These are phyloP conservation scores for Alternaria rosae DNA, from an alignment of 2,329 filamentous ascomycete species.

Conservation along the genomic window DNA sequence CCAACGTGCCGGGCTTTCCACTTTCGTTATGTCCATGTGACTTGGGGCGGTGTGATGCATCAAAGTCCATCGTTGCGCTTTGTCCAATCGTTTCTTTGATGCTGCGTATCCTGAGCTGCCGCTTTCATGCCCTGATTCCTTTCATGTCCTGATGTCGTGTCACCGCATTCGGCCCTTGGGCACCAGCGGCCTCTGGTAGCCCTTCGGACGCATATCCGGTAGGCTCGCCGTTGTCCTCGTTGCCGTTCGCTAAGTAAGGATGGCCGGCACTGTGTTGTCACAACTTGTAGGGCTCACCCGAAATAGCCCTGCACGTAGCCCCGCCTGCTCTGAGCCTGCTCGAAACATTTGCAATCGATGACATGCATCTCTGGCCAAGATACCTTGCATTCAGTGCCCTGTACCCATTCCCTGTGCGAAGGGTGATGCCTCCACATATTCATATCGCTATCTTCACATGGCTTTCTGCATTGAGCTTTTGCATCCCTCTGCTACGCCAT, in stretches of 20 bases:
- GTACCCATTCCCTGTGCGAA: slow-evolving; percentile 11
- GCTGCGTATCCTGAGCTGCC: background rate
- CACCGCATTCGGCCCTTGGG: slow-evolving; percentile 7
- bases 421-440: background rate
- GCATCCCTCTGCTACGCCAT: slow-evolving; percentile 20
- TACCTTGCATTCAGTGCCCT: slow-evolving; percentile 7
- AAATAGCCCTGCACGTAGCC: slow-evolving; percentile 37
- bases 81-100: slow-evolving; percentile 28
- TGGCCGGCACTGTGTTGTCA: slow-evolving; percentile 12
- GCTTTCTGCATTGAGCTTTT: slow-evolving; percentile 18
- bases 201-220: background rate
- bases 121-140: slow-evolving; percentile 9
- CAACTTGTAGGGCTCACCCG: slow-evolving; percentile 16
- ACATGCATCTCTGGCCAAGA: slow-evolving; percentile 31
- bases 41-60: slow-evolving; percentile 44
- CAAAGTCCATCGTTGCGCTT: slow-evolving; percentile 7
- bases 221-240: background rate
- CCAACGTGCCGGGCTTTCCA: slow-evolving; percentile 14
- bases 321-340: slow-evolving; percentile 25
- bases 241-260: slow-evolving; percentile 16
- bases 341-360: slow-evolving; percentile 28
- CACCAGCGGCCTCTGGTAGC: slow-evolving; percentile 7
- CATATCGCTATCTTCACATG: slow-evolving; percentile 6
- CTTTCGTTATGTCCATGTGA: slow-evolving; percentile 36
- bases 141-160: slow-evolving; percentile 9